Conservation (phyloP, 768 basidiomycete genomes). For the Psilocybe cubensis region DNA sequence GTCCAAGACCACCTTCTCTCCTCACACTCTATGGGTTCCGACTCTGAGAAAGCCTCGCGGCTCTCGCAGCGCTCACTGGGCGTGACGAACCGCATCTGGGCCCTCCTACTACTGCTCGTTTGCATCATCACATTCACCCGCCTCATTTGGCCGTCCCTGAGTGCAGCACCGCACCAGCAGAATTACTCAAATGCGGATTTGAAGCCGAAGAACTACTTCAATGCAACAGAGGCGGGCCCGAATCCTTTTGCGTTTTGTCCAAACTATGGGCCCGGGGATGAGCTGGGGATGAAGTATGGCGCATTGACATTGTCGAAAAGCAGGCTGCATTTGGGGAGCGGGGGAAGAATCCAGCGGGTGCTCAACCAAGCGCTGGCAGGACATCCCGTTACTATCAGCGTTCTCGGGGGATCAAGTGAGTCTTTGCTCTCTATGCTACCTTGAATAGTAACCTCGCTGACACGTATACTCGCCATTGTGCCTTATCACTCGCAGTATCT, state of each 20-base stretch:
- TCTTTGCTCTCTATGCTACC: slow-evolving; percentile 17
- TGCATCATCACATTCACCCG: slow-evolving; percentile 60
- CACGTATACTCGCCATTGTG: neutral
- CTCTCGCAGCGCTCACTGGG: slow-evolving; percentile 61
- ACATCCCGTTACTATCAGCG: slow-evolving; percentile 86
- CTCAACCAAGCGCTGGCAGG: slow-evolving; percentile 84
- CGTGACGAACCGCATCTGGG: slow-evolving; percentile 73
- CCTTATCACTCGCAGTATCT: slow-evolving; percentile 61
- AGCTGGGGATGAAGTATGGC: slow-evolving; percentile 79
- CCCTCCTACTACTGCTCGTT: slow-evolving; percentile 57
- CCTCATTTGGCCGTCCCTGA: slow-evolving; percentile 48
- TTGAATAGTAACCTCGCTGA: too few relatives aligned
- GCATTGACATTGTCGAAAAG: slow-evolving; percentile 73
- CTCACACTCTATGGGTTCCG: slow-evolving; percentile 46
- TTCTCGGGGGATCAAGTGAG: slow-evolving; percentile 86
- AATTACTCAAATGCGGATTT: slow-evolving; percentile 51
- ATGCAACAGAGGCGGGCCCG: slow-evolving; percentile 53
- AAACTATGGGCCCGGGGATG: slow-evolving; percentile 80
- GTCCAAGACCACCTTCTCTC: slow-evolving; percentile 24
- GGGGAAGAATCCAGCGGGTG: slow-evolving; percentile 80
- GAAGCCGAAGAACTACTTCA: slow-evolving; percentile 83
- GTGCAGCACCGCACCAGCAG: slow-evolving; percentile 22
- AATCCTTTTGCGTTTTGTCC: slow-evolving; percentile 95
- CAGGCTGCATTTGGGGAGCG: slow-evolving; percentile 77
- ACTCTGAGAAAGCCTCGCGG: slow-evolving; percentile 55